These are phyloP conservation scores for Jimgerdemannia flammicorona DNA, from an alignment of 192 early-diverging fungal genomes.

Conservation along the genomic window DNA sequence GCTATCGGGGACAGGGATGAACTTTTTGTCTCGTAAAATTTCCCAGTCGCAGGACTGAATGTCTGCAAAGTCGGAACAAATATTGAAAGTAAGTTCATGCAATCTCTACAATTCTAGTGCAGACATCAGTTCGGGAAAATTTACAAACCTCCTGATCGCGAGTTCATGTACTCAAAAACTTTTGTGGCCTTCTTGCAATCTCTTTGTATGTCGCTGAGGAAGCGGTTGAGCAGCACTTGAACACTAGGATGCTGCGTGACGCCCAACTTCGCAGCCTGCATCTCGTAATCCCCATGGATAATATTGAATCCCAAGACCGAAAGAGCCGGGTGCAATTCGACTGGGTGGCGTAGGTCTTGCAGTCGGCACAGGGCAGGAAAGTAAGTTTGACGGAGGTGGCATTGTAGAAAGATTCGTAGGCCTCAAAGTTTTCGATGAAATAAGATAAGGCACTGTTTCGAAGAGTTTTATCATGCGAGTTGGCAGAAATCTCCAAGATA, in stretches of 20 bases:
- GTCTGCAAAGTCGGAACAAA: no score
- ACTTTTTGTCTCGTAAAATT: no score
- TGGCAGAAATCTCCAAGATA: slow-evolving; percentile 37
- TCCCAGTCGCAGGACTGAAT: no score
- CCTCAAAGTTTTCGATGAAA: slow-evolving; percentile 65
- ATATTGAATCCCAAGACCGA: slow-evolving; percentile 67
- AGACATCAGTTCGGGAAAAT: no score
- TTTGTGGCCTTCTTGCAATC: slow-evolving; percentile 36
- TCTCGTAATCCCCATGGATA: slow-evolving; percentile 46
- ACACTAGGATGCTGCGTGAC: slow-evolving; percentile 58
- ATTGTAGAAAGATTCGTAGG: slow-evolving; percentile 54
- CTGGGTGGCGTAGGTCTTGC: slow-evolving; percentile 43
- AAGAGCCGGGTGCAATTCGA: slow-evolving; percentile 52
- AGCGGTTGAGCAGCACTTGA: slow-evolving; percentile 28
- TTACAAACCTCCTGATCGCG: slow-evolving; percentile 13
- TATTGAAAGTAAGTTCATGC: no score
- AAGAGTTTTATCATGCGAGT: slow-evolving; percentile 9
- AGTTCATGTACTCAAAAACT: slow-evolving; percentile 67
- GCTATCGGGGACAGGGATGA: no score
- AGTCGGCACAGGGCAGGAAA: slow-evolving; percentile 55
- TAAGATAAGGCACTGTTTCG: slow-evolving; percentile 58
- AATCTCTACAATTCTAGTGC: no score
- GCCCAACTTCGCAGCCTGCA: slow-evolving; percentile 58
- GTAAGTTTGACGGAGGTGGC: slow-evolving; percentile 32
- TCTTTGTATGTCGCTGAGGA: slow-evolving; percentile 15